These are phyloP conservation scores for Lycium barbarum DNA, from an alignment of 257 asterid species.

Conservation along the genomic window DNA sequence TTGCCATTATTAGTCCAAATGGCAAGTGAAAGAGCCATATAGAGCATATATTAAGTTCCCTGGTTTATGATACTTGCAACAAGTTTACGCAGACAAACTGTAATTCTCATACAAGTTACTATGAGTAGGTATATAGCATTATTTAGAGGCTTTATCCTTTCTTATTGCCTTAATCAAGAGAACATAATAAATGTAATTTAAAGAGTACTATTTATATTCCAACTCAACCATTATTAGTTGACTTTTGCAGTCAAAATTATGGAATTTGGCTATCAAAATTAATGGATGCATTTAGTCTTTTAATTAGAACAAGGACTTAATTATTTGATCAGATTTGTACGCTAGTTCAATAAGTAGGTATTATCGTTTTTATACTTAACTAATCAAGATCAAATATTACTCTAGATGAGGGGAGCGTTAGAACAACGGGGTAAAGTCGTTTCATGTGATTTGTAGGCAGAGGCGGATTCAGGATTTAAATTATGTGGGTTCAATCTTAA, in stretches of 20 bases:
- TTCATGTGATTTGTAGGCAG: not conserved
- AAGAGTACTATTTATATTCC: not conserved
- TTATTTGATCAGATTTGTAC: not conserved
- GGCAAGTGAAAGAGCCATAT: not conserved
- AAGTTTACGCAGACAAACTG: not conserved
- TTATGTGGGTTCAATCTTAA: too few relatives aligned
- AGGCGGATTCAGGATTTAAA: too few relatives aligned
- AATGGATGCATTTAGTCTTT: not conserved
- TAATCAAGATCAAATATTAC: not conserved
- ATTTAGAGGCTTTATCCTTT: not conserved
- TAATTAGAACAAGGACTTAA: not conserved
- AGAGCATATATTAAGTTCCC: slow-evolving; percentile 1
- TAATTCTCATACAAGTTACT: not conserved
- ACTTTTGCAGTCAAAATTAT: not conserved
- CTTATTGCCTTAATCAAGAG: not conserved
- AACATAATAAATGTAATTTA: not conserved
- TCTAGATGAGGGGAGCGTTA: not conserved
- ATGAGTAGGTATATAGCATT: slow-evolving; percentile 1
- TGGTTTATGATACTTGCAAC: not conserved
- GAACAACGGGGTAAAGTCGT: too few relatives aligned
- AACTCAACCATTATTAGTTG: not conserved
- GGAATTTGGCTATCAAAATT: not conserved
- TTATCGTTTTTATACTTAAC: not conserved
- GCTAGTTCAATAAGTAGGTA: not conserved
- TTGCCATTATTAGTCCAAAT: not conserved